Percentiles rank a stretch among this genome's conserved stretches.
phyloP scores from a whole-genome alignment of 495 filamentous ascomycete species.

The Usnea hakonensis region DNA sequence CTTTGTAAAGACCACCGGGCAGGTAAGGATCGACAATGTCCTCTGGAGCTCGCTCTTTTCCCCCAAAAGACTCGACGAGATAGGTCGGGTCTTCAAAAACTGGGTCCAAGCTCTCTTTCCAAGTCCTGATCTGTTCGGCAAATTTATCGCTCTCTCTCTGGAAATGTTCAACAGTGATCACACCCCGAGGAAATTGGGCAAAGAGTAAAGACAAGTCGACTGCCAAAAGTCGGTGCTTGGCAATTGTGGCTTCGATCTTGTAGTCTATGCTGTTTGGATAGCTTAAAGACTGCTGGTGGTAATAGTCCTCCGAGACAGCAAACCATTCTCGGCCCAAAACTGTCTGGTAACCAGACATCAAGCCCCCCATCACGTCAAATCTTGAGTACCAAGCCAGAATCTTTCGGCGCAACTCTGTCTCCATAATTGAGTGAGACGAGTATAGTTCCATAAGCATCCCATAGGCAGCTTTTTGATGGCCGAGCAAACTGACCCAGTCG shows the following conservation, averaged over 20 bases:
- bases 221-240: constrained; percentile 64
- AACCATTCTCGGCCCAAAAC: constrained; percentile 78
- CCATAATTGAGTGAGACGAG: constrained; percentile 67
- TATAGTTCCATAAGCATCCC: constrained; percentile 70
- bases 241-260: constrained; percentile 57
- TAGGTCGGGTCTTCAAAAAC: constrained; percentile 49
- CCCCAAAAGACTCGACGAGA: constrained; percentile 51
- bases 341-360: constrained; percentile 72
- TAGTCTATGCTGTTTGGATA: constrained; percentile 56
- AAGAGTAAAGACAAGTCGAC: constrained; percentile 75
- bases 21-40: constrained; percentile 68
- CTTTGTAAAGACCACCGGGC: constrained; percentile 56
- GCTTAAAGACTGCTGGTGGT: constrained; percentile 45
- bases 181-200: constrained; percentile 53
- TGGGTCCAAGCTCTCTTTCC: constrained; percentile 51
- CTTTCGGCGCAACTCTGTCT: constrained; percentile 57
- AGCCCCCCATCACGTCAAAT: constrained; percentile 76
- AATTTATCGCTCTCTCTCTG: constrained; percentile 51
- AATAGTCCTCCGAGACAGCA: constrained; percentile 53
- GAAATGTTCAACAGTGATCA: constrained; percentile 61
- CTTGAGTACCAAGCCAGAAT: constrained; percentile 82
- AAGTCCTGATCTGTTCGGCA: constrained; percentile 43
- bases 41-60: constrained; percentile 45
- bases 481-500: constrained; percentile 86
- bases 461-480: constrained; percentile 85